phyloP scores from a whole-genome alignment of 1,284 basidiomycete genomes.

The Austropuccinia psidii region DNA sequence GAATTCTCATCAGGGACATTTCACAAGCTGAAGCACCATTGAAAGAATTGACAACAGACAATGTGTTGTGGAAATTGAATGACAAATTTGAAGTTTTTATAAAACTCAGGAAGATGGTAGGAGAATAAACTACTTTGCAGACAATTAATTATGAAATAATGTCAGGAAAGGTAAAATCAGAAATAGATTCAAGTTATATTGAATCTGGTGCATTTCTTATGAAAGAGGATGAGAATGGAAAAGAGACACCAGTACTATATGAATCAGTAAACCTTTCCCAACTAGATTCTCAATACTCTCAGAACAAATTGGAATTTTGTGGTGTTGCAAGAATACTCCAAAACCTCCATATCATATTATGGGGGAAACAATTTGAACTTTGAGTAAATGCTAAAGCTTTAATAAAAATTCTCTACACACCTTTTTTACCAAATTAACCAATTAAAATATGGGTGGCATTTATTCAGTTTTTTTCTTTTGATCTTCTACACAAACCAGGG shows the following conservation, averaged over 20 bases:
- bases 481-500: neutral
- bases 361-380: slow-evolving; percentile 13
- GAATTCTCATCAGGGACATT: neutral
- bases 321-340: slow-evolving; percentile 13
- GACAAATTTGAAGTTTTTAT: neutral
- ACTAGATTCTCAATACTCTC: no score
- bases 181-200: no score
- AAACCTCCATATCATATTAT: slow-evolving; percentile 4
- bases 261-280: no score
- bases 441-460: slow-evolving; percentile 11
- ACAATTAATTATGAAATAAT: no score
- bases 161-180: no score
- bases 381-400: slow-evolving; percentile 21
- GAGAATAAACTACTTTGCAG: no score
- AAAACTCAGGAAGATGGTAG: no score
- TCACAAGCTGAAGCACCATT: neutral
- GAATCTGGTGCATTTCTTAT: no score
- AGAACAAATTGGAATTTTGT: no score
- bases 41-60: neutral
- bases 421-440: neutral
- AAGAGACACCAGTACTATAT: no score
- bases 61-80: neutral
- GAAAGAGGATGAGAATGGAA: no score
- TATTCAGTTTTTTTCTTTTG: slow-evolving; percentile 17
- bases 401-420: slow-evolving; percentile 9